Percentiles rank a stretch among this genome's conserved stretches.
Conservation (phyloP, 2,329 filamentous ascomycete species). For the Scorias spongiosa region DNA sequence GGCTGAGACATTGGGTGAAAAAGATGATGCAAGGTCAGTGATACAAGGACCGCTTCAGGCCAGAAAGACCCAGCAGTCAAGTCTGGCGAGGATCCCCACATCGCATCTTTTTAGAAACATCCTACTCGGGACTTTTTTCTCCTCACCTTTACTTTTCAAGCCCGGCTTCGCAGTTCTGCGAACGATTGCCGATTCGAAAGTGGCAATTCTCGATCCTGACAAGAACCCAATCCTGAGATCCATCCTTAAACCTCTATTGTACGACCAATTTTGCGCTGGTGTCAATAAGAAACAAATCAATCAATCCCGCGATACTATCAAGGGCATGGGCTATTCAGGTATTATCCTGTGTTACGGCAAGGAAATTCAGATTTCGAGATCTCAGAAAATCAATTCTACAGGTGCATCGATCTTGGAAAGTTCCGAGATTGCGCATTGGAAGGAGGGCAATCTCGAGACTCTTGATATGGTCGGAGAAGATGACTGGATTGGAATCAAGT, state of each 20-base stretch:
- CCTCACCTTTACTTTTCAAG: constrained; percentile 17
- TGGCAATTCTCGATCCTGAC: constrained; percentile 31
- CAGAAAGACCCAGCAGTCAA: too few relatives aligned
- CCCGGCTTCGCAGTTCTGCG: constrained; percentile 18
- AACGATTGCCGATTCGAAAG: constrained; percentile 29
- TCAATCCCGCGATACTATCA: constrained; percentile 30
- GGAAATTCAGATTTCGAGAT: constrained; percentile 24
- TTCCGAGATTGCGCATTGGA: constrained; percentile 32
- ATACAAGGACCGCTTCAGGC: too few relatives aligned
- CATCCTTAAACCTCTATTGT: constrained; percentile 33
- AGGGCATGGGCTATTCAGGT: constrained; percentile 35
- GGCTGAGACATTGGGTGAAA: too few relatives aligned
- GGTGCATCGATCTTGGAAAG: constrained; percentile 23
- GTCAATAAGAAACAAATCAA: constrained; percentile 33
- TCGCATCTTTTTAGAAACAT: constrained; percentile 17
- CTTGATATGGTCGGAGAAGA: constrained; percentile 37
- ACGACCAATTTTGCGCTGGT: constrained; percentile 43
- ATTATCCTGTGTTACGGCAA: constrained; percentile 40
- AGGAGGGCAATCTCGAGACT: constrained; percentile 37
- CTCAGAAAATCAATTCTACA: constrained; percentile 6
- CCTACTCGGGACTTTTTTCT: constrained; percentile 17
- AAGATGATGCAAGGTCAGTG: too few relatives aligned
- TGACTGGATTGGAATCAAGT: constrained; percentile 39
- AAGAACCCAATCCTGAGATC: constrained; percentile 31
- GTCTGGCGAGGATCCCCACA: constrained; percentile 5